Base-by-base conservation (phyloP, 2,329 filamentous ascomycete species). In the Neocucurbitaria cava region DNA sequence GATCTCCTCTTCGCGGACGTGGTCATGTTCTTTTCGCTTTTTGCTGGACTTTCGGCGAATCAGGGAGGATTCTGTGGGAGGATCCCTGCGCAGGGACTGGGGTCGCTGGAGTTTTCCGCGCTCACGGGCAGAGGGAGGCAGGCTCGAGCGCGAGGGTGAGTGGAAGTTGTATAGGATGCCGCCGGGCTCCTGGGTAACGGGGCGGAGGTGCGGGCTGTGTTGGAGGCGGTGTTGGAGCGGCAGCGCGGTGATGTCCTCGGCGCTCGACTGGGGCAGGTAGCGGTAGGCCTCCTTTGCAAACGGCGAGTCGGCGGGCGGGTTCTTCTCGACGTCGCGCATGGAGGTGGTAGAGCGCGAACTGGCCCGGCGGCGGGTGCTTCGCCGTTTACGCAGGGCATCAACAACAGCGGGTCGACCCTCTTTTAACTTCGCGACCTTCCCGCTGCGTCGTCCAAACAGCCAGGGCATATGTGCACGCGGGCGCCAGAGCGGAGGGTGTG, bases 1-100 rank as follows among this genome's bases (percentile, higher is more conserved):
- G 70, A 97, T 92, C 76, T 96, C 92, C 58, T 91, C 91, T 76
- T 96, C 93, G 52, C 94, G 85, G 54, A 89, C 83, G 70, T 87
- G 85, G 59, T 96, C 90, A 64, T 89, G 88, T 41, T 70, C 68
- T 48, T 60, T 65, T 65, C 89, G 86, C 77, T 91, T 74, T 62
- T 76, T 96, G 79, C 87, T 92, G 36, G 89, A 89, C 69, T 87
- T 91, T 57, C 88, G 87, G 54, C 87, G 85, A 46, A 85, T 77
- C 24, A 89, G 77, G 21, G 80, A 74, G 5, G 79, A 79, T 46
- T 87, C 85, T 61, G 83, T 82, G 52, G 82, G 82, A 59, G 81
- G 82, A 64, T 85, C 84, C 72, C 88, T 90, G 58, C 78, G 79
- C 56, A 80, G 72, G 56, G 80, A 81, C 56, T 80, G 84, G 58